A percentile compares a stretch with the other conserved stretches of the same genome.
These are phyloP conservation scores for Jatropha podagrica DNA, from an alignment of 441 rosid species.

Conservation along the genomic window DNA sequence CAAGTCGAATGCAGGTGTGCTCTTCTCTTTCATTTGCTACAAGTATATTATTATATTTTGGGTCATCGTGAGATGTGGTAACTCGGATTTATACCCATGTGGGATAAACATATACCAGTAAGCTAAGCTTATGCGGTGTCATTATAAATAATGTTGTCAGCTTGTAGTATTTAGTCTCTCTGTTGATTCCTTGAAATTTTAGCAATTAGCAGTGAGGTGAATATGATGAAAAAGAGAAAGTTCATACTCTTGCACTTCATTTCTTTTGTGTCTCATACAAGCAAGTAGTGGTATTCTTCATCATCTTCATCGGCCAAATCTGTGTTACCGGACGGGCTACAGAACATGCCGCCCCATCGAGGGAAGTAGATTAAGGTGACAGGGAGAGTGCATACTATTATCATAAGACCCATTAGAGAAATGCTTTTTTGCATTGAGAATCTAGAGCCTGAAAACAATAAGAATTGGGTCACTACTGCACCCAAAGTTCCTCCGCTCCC, in stretches of 20 bases:
- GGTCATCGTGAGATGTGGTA: too few species aligned
- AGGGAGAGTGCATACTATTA: conserved; percentile 48
- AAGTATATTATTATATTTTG: too few species aligned
- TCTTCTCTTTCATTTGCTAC: background rate
- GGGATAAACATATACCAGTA: too few species aligned
- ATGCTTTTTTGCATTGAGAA: conserved; percentile 59
- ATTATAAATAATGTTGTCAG: background rate
- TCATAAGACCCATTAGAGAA: conserved; percentile 81
- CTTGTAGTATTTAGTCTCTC: background rate
- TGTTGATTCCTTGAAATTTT: conserved; percentile 1
- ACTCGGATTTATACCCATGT: too few species aligned
- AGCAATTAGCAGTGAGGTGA: background rate
- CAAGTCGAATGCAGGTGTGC: background rate
- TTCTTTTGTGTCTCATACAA: conserved; percentile 5
- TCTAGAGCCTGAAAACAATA: conserved; percentile 60
- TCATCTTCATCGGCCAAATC: conserved; percentile 4
- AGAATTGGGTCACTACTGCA: conserved; percentile 61
- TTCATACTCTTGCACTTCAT: background rate
- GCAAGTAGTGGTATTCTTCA: conserved; percentile 30
- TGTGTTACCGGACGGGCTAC: conserved; percentile 37
- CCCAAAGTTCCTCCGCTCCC: conserved; percentile 83
- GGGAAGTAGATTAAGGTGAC: conserved; percentile 59
- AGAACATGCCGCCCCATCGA: conserved; percentile 59
- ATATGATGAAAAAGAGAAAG: background rate
- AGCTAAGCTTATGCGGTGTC: too few species aligned